Conservation (phyloP, 805 yeast genomes). For the Yarrowia deformans region DNA sequence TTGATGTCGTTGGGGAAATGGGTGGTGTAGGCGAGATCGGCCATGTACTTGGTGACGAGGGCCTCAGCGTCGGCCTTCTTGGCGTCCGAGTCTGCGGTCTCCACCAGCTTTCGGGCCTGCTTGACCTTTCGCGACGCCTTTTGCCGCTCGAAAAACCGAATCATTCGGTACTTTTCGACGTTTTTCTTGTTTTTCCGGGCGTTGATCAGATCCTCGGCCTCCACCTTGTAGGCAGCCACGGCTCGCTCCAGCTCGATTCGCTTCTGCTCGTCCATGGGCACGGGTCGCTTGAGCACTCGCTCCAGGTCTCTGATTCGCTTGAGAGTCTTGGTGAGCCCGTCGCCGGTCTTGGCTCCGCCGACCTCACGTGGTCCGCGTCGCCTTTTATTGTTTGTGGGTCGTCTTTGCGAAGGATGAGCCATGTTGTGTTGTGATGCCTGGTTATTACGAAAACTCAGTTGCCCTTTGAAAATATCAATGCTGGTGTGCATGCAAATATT, state of each 20-base stretch:
- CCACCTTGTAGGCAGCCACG: conserved; percentile 66
- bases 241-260: conserved; percentile 65
- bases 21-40: conserved; percentile 76
- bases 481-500: conserved; percentile 13
- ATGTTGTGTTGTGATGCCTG: neutral
- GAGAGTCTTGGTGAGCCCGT: conserved; percentile 62
- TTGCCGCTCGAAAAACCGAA: conserved; percentile 87
- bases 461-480: neutral
- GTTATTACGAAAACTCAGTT: neutral
- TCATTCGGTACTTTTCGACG: conserved; percentile 87
- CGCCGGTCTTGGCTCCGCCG: conserved; percentile 12
- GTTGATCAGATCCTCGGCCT: conserved; percentile 59
- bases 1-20: conserved; percentile 81
- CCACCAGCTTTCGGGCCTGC: conserved; percentile 52
- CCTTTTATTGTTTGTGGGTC: neutral
- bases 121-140: conserved; percentile 79
- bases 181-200: conserved; percentile 58
- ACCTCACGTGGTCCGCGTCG: conserved; percentile 29
- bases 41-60: conserved; percentile 60
- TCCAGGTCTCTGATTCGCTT: conserved; percentile 88
- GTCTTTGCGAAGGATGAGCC: conserved; percentile 1
- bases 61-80: conserved; percentile 48
- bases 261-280: conserved; percentile 63
- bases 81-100: conserved; percentile 41
- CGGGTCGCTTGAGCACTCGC: conserved; percentile 67